Percentiles rank a stretch among this genome's conserved stretches.
phyloP scores from a whole-genome alignment of 2,329 filamentous ascomycete species.

The Pochonia chlamydosporia region DNA sequence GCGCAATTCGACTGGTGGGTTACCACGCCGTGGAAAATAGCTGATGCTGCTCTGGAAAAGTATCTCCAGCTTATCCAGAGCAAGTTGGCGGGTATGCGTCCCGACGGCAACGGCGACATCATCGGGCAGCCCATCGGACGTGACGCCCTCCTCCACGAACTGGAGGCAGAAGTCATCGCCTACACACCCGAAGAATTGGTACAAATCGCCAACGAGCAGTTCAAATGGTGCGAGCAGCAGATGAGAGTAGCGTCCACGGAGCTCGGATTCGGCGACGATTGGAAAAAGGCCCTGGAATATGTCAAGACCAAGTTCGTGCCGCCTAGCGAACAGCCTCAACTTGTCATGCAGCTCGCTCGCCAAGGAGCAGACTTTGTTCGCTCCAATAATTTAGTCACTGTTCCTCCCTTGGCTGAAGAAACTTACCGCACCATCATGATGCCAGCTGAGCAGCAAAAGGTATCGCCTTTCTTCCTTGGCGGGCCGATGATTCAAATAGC shows the following conservation, averaged over 20 bases:
- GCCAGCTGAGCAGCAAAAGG: constrained; percentile 43
- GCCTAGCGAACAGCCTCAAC: constrained; percentile 45
- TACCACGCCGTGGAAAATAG: constrained; percentile 33
- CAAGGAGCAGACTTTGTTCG: constrained; percentile 49
- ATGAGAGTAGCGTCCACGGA: constrained; percentile 44
- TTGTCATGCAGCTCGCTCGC: constrained; percentile 44
- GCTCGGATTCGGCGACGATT: constrained; percentile 42
- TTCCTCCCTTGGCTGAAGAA: constrained; percentile 46
- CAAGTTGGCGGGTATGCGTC: constrained; percentile 38
- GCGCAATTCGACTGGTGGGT: constrained; percentile 54
- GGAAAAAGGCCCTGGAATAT: constrained; percentile 47
- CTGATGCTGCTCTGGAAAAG: constrained; percentile 29
- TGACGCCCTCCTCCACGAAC: constrained; percentile 42
- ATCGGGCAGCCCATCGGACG: constrained; percentile 52
- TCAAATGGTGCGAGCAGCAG: constrained; percentile 49
- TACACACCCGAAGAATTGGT: constrained; percentile 54
- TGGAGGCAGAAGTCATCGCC: constrained; percentile 51
- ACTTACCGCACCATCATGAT: constrained; percentile 54
- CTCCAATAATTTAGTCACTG: constrained; percentile 47
- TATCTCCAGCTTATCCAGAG: constrained; percentile 32
- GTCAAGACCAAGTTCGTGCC: constrained; percentile 50
- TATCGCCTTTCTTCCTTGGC: constrained; percentile 55
- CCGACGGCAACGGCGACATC: constrained; percentile 41
- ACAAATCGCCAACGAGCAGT: constrained; percentile 43
- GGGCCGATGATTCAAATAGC: constrained; percentile 48